Percentiles rank a stretch among this genome's conserved stretches.
These are phyloP conservation scores for Acidiella bohemica DNA, from an alignment of 495 filamentous ascomycete species.

Conservation along the genomic window DNA sequence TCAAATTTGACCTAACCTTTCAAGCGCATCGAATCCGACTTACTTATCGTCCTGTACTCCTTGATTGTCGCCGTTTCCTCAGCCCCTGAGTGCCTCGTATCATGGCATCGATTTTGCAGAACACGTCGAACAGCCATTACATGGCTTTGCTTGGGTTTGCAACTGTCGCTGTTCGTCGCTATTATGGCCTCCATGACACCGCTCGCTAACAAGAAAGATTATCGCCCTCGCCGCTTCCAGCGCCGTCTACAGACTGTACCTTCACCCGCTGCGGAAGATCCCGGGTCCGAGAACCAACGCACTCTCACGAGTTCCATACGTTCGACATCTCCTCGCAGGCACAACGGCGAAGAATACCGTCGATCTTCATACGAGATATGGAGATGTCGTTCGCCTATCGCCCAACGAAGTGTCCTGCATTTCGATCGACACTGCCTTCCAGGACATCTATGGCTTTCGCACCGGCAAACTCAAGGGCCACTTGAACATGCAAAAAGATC, in stretches of 20 bases:
- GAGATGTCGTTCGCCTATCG: slow-evolving; percentile 19
- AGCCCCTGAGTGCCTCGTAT: no score
- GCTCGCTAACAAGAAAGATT: no score
- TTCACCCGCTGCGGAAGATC: slow-evolving; percentile 36
- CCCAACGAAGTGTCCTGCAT: slow-evolving; percentile 21
- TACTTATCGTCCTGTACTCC: no score
- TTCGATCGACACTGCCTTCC: slow-evolving; percentile 19
- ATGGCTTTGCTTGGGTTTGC: neutral
- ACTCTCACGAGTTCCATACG: slow-evolving; percentile 13
- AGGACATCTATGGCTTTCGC: slow-evolving; percentile 23
- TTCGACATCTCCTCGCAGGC: slow-evolving; percentile 13
- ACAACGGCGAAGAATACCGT: slow-evolving; percentile 8
- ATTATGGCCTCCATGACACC: no score
- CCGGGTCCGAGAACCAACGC: slow-evolving; percentile 35
- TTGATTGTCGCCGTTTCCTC: no score
- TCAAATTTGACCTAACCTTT: no score
- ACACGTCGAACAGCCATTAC: no score
- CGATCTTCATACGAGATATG: slow-evolving; percentile 18
- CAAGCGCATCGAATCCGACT: no score
- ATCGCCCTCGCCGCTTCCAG: no score
- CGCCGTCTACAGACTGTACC: slow-evolving; percentile 34
- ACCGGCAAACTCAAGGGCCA: slow-evolving; percentile 11
- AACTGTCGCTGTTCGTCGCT: slow-evolving; percentile 3
- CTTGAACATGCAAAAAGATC: slow-evolving; percentile 26
- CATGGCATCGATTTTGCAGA: no score